Percentiles rank a stretch among this genome's conserved stretches.
Conservation (phyloP, 1,284 basidiomycete species). For the Anthracocystis panici-leucophaei region DNA sequence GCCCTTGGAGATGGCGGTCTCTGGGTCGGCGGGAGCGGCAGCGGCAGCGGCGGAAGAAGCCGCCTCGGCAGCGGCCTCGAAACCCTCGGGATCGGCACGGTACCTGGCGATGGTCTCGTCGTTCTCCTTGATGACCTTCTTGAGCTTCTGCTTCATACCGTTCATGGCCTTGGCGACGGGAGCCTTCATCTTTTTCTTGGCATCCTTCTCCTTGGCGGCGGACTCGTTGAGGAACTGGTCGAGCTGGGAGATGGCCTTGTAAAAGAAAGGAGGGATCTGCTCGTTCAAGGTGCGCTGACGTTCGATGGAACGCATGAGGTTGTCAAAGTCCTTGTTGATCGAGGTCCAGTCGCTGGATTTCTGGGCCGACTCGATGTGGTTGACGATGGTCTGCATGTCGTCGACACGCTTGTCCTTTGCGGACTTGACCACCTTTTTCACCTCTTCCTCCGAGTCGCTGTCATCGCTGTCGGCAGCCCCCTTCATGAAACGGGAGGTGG, state of each 20-base stretch:
- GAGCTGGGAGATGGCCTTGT: constrained; percentile 81
- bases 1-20: constrained; percentile 71
- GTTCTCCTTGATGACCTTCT: constrained; percentile 89
- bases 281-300: constrained; percentile 86
- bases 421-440: constrained; percentile 80
- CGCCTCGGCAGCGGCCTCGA: constrained; percentile 75
- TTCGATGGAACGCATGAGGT: constrained; percentile 88
- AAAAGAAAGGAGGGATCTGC: constrained; percentile 87
- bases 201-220: constrained; percentile 79
- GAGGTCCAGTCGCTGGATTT: constrained; percentile 94
- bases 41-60: constrained; percentile 71
- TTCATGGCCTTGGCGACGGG: constrained; percentile 93
- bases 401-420: constrained; percentile 87
- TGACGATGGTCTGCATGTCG: constrained; percentile 88
- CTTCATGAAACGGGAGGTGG: constrained; percentile 68
- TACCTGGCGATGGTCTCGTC: constrained; percentile 84
- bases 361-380: constrained; percentile 90
- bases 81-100: constrained; percentile 81
- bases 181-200: constrained; percentile 95
- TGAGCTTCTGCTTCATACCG: constrained; percentile 96
- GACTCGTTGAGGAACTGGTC: constrained; percentile 82
- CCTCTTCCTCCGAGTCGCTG: constrained; percentile 79
- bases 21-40: constrained; percentile 72
- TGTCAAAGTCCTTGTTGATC: constrained; percentile 91
- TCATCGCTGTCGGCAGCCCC: constrained; percentile 69